These are phyloP conservation scores for Tetrapisispora fleetii DNA, from an alignment of 805 yeast genomes.

Conservation along the genomic window DNA sequence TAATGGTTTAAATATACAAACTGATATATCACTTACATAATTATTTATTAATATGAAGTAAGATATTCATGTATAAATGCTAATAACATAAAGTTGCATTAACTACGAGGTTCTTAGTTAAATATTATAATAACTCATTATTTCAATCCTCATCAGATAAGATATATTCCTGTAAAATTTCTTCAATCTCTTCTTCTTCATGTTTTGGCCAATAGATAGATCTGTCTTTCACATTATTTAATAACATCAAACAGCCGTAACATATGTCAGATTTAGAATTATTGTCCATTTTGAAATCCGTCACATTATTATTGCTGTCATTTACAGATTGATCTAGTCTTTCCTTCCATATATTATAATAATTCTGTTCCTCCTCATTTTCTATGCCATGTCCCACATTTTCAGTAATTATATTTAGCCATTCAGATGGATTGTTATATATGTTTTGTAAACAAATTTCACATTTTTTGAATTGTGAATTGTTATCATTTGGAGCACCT, in stretches of 20 bases:
- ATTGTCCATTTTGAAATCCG: slow-evolving; percentile 11
- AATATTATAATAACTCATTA: neutral
- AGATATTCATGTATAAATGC: neutral
- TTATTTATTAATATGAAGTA: neutral
- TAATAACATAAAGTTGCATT: neutral
- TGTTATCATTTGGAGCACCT: slow-evolving; percentile 34
- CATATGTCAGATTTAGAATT: slow-evolving; percentile 37
- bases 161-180: slow-evolving; percentile 40
- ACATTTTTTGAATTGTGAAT: slow-evolving; percentile 31
- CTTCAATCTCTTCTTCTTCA: slow-evolving; percentile 26
- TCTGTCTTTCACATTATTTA: slow-evolving; percentile 36
- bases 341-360: slow-evolving; percentile 28
- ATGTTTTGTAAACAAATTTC: slow-evolving; percentile 46
- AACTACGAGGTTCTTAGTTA: neutral
- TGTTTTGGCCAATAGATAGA: slow-evolving; percentile 33
- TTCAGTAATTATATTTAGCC: slow-evolving; percentile 66
- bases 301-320: slow-evolving; percentile 6
- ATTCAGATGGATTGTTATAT: slow-evolving; percentile 47
- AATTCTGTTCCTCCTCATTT: slow-evolving; percentile 33
- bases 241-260: slow-evolving; percentile 65
- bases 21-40: neutral
- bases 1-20: neutral
- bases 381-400: slow-evolving; percentile 41
- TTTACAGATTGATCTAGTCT: neutral
- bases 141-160: slow-evolving; percentile 31